Conservation (phyloP, 2,329 filamentous ascomycete species). For the Cytospora chrysosperma region DNA sequence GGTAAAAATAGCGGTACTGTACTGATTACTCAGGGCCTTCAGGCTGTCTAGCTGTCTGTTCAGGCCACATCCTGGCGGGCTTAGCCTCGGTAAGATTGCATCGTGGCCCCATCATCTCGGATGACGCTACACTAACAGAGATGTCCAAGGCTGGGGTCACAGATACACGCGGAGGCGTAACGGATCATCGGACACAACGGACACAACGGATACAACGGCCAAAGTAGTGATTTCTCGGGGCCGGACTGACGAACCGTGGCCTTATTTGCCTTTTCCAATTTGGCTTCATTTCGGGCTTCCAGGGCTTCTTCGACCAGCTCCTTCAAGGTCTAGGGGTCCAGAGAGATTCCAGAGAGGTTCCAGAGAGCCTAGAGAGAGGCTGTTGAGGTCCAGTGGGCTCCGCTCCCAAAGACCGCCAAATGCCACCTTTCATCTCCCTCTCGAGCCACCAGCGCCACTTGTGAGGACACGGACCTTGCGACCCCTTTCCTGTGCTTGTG, state of each 20-base stretch:
- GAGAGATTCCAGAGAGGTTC: too few species aligned
- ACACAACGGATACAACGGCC: not conserved
- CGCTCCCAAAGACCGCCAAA: not conserved
- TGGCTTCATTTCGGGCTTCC: not conserved
- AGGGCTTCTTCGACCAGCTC: not conserved
- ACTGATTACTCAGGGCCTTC: too few species aligned
- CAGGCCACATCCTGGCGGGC: not conserved
- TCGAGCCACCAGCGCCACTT: not conserved
- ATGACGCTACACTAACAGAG: not conserved
- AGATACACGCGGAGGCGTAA: not conserved
- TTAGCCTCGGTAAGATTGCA: not conserved
- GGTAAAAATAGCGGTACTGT: not conserved
- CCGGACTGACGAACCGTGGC: not conserved
- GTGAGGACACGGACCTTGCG: not conserved
- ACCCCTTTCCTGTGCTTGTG: constrained; percentile 3
- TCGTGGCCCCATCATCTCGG: not conserved
- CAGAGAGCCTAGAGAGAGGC: too few species aligned
- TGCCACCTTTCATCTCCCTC: not conserved
- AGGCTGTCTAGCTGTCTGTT: too few species aligned
- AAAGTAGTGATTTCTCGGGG: not conserved
- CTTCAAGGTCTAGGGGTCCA: not conserved
- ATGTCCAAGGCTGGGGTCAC: not conserved
- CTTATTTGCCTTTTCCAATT: not conserved
- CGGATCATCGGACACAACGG: too few species aligned
- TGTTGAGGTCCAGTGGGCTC: not conserved